Base-by-base conservation (phyloP, 371 early-diverging fungal genomes). In the Rhizopus stolonifer region DNA sequence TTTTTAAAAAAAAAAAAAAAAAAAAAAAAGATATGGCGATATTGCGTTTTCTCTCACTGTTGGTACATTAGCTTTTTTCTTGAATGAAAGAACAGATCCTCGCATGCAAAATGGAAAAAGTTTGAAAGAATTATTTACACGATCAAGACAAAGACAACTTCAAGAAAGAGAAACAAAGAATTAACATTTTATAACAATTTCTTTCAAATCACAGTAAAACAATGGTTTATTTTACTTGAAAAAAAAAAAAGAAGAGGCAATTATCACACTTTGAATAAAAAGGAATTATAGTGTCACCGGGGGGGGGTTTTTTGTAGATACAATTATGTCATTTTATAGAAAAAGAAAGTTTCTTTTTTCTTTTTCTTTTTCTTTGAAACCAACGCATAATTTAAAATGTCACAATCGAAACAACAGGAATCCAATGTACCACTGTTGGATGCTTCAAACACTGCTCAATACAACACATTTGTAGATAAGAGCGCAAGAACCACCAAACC, bases 51-150 rank as follows among this genome's bases (percentile, higher is more conserved):
- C 77, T 1, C 15, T 76, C 5, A 69, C 70, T 22, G 77, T 78
- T 11, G 78, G 77, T 24, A 70, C 77, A n/a, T 51, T 72, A 17
- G 81, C 74, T 2, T 78, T 78, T 49, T 74, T 77, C 56, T 45
- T 71, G 39, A 77, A 79, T 52, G 79, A 81, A 47, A 50, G 72
- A 29, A 75, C 74, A 18, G 69, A 78, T 65, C 73, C 74, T 15
- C 54, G 69, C 39, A 70, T 74, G 43, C 69, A 77, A 34, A 67
- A 77, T 49, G 79, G 79, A 53, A 77, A 78, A 43, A 64, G 67
- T 0, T 38, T 81, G 17, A 45, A 58, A 11, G 74, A 75, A 29
- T 49, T 77, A 18, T 19, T 77, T 14, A 36, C 40, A 10, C 60
- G 76, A 58, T 54, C 65, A 33, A 60, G 62, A 46, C 53, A 69